These are phyloP conservation scores for Annulohypoxylon moriforme DNA, from an alignment of 495 filamentous ascomycete species.

Conservation along the genomic window DNA sequence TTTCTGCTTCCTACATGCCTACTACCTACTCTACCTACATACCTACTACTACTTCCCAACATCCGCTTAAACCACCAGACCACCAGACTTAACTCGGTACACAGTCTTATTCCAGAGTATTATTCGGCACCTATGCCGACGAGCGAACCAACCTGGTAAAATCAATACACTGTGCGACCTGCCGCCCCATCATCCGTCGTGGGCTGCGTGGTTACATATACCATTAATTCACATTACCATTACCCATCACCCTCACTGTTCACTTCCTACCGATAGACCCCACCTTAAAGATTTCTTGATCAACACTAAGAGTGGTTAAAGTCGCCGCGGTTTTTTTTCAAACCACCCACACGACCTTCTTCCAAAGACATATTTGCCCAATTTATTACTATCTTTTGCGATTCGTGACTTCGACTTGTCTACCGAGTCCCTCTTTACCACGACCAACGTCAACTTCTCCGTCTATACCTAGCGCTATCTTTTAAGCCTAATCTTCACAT, in stretches of 20 bases:
- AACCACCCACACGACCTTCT: constrained; percentile 47
- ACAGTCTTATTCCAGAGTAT: constrained; percentile 15
- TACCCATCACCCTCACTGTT: constrained; percentile 38
- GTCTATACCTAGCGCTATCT: constrained; percentile 30
- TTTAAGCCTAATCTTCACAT: constrained; percentile 31
- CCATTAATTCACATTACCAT: constrained; percentile 29
- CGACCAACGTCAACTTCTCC: constrained; percentile 31
- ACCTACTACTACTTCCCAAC: not conserved
- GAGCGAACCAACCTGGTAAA: constrained; percentile 30
- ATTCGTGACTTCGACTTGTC: constrained; percentile 29
- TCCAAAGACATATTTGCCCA: constrained; percentile 37
- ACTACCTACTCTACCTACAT: not conserved
- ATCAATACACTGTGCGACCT: constrained; percentile 42
- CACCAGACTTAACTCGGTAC: constrained; percentile 8
- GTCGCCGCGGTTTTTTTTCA: constrained; percentile 46
- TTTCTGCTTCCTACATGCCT: constrained; percentile 12
- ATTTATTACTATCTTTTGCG: constrained; percentile 19
- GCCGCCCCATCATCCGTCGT: constrained; percentile 25
- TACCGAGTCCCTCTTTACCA: constrained; percentile 16
- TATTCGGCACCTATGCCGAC: constrained; percentile 41
- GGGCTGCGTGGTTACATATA: constrained; percentile 2
- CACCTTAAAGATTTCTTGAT: constrained; percentile 46
- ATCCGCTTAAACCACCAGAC: constrained; percentile 5
- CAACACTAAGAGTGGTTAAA: constrained; percentile 52
- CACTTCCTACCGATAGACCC: constrained; percentile 47